Evolutionary conservation across 2,329 filamentous ascomycete genomes (phyloP).

Genomic region (Fusarium sterilihyphosum): DNA sequence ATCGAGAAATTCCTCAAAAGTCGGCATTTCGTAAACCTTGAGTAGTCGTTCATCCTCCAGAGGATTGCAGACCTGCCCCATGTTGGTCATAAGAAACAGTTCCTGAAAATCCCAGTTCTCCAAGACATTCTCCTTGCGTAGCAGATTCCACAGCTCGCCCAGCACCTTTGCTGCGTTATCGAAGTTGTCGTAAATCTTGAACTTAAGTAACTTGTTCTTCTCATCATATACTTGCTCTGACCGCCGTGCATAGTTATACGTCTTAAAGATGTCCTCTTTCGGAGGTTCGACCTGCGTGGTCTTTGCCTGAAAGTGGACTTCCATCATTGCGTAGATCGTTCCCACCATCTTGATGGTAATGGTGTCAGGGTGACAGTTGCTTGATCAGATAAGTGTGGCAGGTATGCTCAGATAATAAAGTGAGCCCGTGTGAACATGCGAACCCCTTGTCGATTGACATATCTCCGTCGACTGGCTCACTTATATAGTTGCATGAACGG

Average conservation of each 20-base stretch:
- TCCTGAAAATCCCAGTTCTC: background rate
- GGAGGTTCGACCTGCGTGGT: accelerated
- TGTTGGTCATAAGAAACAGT: background rate
- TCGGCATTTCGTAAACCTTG: background rate
- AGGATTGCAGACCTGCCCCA: background rate
- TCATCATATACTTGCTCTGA: background rate
- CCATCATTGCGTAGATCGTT: background rate
- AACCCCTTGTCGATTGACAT: background rate
- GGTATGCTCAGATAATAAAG: accelerated
- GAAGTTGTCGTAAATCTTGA: background rate
- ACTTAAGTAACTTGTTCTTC: accelerated
- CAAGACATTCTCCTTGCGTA: background rate
- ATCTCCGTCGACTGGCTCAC: background rate
- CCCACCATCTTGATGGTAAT: accelerated
- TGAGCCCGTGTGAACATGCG: accelerated
- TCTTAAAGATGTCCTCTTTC: background rate
- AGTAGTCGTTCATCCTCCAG: background rate
- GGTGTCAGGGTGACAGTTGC: accelerated
- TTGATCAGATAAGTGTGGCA: accelerated
- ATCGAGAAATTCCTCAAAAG: background rate
- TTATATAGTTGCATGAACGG: background rate
- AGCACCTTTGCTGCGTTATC: background rate
- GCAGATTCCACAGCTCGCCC: background rate
- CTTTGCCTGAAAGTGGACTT: background rate
- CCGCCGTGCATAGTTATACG: accelerated